Evolutionary conservation across 305 asterid species (phyloP).

Genomic region (Solanum aculeatissimum): DNA sequence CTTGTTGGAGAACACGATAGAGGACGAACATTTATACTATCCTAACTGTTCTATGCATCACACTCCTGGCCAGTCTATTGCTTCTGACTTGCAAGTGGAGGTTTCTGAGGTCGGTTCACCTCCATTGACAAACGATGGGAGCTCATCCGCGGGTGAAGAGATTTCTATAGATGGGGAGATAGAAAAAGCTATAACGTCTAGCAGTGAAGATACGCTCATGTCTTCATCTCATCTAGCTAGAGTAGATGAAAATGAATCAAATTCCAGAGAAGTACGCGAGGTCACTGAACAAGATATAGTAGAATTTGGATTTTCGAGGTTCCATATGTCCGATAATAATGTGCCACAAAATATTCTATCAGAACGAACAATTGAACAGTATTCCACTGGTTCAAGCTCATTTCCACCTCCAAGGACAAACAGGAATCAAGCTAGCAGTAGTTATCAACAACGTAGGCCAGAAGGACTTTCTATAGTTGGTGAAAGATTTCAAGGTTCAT

Average conservation of each 20-base stretch:
- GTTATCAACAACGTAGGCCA: slow-evolving; percentile 1
- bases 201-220: slow-evolving; percentile 18
- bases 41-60: slow-evolving; percentile 21
- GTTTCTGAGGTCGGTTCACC: slow-evolving; percentile 74
- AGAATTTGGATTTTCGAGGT: slow-evolving; percentile 24
- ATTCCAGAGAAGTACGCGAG: slow-evolving; percentile 23
- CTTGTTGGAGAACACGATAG: slow-evolving; percentile 13
- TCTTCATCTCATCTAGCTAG: slow-evolving; percentile 17
- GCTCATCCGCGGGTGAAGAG: slow-evolving; percentile 37
- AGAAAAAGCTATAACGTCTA: slow-evolving; percentile 14
- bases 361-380: slow-evolving; percentile 3
- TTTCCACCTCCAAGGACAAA: slow-evolving; percentile 13
- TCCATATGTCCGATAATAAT: slow-evolving; percentile 2
- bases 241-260: slow-evolving; percentile 25
- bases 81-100: slow-evolving; percentile 92
- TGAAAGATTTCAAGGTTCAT: not conserved
- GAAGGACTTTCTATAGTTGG: not conserved
- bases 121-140: slow-evolving; percentile 35
- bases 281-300: slow-evolving; percentile 13
- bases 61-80: slow-evolving; percentile 46
- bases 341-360: not conserved
- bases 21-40: slow-evolving; percentile 21
- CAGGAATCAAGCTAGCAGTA: not conserved
- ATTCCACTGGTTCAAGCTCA: not conserved
- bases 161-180: slow-evolving; percentile 22